These are phyloP conservation scores for Psilocybe azurescens DNA, from an alignment of 768 basidiomycete species.

Conservation along the genomic window DNA sequence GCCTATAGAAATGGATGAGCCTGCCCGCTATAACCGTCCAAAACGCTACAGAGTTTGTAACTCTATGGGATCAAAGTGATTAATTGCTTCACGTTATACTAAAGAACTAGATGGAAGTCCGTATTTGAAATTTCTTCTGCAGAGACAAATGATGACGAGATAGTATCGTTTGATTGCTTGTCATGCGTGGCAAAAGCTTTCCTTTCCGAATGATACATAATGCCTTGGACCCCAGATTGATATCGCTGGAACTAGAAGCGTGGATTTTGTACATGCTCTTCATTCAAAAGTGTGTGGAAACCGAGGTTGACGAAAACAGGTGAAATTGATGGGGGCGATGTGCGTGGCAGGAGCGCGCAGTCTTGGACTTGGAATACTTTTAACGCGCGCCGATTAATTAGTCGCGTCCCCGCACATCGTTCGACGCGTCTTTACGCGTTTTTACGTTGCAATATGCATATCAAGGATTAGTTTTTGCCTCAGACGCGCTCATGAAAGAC, in stretches of 20 bases:
- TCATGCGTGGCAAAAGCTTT: slow-evolving; percentile 20
- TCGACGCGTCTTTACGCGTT: slow-evolving; percentile 55
- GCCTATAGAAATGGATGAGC: background rate
- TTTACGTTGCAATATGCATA: slow-evolving; percentile 33
- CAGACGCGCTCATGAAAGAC: slow-evolving; percentile 11
- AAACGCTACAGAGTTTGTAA: slow-evolving; percentile 11
- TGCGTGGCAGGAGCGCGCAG: slow-evolving; percentile 21
- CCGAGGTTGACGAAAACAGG: slow-evolving; percentile 29
- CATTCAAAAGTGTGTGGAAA: slow-evolving; percentile 23
- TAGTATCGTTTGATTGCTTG: slow-evolving; percentile 13
- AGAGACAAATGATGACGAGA: slow-evolving; percentile 22
- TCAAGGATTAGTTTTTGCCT: background rate
- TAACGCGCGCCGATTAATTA: slow-evolving; percentile 28
- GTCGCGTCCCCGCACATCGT: slow-evolving; percentile 19
- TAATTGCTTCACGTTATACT: slow-evolving; percentile 21
- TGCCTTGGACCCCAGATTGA: slow-evolving; percentile 7
- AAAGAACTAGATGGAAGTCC: slow-evolving; percentile 17
- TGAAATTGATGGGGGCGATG: slow-evolving; percentile 27
- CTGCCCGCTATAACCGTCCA: slow-evolving; percentile 18
- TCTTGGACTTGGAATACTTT: slow-evolving; percentile 7
- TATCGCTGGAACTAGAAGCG: slow-evolving; percentile 15
- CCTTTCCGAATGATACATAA: slow-evolving; percentile 9
- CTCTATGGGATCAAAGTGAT: slow-evolving; percentile 17
- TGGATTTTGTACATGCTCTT: slow-evolving; percentile 3
- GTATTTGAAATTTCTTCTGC: slow-evolving; percentile 19